A percentile compares a stretch with the other conserved stretches of the same genome.
Conservation (phyloP, 2,329 filamentous ascomycete species). For the Metarhizium humberi region DNA sequence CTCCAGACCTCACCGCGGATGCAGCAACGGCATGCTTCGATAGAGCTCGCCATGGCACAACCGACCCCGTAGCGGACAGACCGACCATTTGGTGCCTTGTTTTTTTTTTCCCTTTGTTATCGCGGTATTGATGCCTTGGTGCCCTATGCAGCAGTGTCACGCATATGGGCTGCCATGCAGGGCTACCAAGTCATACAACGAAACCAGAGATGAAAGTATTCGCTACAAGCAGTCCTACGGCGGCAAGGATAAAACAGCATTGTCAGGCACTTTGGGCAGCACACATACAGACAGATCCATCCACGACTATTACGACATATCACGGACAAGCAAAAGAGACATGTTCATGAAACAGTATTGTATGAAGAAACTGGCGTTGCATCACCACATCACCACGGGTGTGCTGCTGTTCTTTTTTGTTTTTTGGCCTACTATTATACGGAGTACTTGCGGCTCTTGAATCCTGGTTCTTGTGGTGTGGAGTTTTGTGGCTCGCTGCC, state of each 20-base stretch:
- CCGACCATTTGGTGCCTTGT: too few species aligned
- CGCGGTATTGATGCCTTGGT: neutral
- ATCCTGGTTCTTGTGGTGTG: neutral
- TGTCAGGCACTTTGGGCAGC: neutral
- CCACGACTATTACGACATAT: constrained; percentile 3
- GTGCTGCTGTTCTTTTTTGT: neutral
- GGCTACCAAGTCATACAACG: neutral
- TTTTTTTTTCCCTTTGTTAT: neutral
- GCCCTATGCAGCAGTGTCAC: neutral
- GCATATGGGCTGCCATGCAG: neutral
- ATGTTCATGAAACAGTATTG: constrained; percentile 16
- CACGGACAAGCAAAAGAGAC: neutral
- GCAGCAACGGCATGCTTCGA: constrained; percentile 52
- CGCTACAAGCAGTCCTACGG: neutral
- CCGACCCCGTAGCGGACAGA: constrained; percentile 9
- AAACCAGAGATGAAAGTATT: neutral
- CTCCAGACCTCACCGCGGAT: constrained; percentile 51
- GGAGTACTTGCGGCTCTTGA: neutral
- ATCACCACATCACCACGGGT: neutral
- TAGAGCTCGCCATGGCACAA: constrained; percentile 46
- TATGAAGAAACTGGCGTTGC: constrained; percentile 11
- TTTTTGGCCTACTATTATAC: neutral
- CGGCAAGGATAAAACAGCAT: constrained; percentile 4
- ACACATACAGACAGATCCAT: neutral
- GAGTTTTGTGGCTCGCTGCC: constrained; percentile 14